Conservation (phyloP, 495 filamentous ascomycete species). For the Ascodesmis nigricans region DNA sequence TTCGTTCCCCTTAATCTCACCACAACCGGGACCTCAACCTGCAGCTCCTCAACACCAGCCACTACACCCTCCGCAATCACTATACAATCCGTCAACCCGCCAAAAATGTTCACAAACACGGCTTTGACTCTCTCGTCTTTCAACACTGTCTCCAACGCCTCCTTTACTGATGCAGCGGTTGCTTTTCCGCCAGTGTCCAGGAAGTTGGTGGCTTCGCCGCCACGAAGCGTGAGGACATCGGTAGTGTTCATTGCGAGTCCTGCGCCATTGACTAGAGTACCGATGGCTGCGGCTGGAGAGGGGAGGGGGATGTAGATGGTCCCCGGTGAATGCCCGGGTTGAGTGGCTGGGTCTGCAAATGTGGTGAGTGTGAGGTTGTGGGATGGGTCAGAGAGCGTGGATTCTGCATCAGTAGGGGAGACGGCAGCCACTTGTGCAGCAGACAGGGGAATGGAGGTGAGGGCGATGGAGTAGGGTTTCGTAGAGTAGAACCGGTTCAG, state of each 20-base stretch:
- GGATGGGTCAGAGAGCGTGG: too few species aligned
- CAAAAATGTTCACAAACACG: slow-evolving; percentile 82
- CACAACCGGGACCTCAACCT: slow-evolving; percentile 51
- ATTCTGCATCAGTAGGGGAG: too few species aligned
- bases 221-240: slow-evolving; percentile 46
- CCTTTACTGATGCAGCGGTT: slow-evolving; percentile 61
- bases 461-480: slow-evolving; percentile 5
- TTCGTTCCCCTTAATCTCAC: slow-evolving; percentile 70
- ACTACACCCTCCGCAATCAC: slow-evolving; percentile 79
- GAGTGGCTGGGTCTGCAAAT: background rate
- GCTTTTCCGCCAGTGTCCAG: slow-evolving; percentile 82
- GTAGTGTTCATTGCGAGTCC: slow-evolving; percentile 86
- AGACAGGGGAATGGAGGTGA: slow-evolving; percentile 54
- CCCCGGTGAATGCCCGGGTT: slow-evolving; percentile 39
- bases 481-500: slow-evolving; percentile 1
- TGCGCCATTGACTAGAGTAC: slow-evolving; percentile 68
- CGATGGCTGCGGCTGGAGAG: slow-evolving; percentile 31
- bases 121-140: slow-evolving; percentile 41
- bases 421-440: too few species aligned
- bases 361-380: background rate
- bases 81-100: slow-evolving; percentile 59
- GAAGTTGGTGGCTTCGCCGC: slow-evolving; percentile 49
- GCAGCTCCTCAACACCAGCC: slow-evolving; percentile 50
- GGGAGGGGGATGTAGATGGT: slow-evolving; percentile 48
- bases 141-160: slow-evolving; percentile 49